Evolutionary conservation across 1,139 yeast species (phyloP).

Genomic region (Kazachstania sp.): DNA sequence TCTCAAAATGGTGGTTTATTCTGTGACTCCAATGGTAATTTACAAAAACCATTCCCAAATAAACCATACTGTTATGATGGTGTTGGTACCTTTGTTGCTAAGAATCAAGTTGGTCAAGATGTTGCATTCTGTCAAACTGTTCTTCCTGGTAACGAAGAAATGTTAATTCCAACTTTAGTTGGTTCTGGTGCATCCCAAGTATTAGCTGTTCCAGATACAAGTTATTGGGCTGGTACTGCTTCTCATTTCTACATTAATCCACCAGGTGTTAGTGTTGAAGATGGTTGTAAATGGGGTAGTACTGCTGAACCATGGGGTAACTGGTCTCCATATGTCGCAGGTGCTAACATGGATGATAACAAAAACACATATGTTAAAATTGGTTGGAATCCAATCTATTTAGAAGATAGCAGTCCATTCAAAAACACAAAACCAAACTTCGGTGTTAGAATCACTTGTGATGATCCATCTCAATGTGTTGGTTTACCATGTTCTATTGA

Average conservation of each 20-base stretch:
- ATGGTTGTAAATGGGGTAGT: slow-evolving; percentile 83
- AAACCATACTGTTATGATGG: slow-evolving; percentile 68
- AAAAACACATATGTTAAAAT: slow-evolving; percentile 72
- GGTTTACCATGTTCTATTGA: slow-evolving; percentile 41
- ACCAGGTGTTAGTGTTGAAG: slow-evolving; percentile 70
- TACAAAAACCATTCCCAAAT: slow-evolving; percentile 53
- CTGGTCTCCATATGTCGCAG: slow-evolving; percentile 92
- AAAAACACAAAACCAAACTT: slow-evolving; percentile 48
- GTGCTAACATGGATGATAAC: slow-evolving; percentile 63
- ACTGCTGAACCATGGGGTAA: slow-evolving; percentile 62
- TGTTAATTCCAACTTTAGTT: slow-evolving; percentile 77
- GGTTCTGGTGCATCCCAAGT: slow-evolving; percentile 36
- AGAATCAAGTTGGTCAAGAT: slow-evolving; percentile 39
- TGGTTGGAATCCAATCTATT: slow-evolving; percentile 85
- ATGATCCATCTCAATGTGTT: slow-evolving; percentile 53
- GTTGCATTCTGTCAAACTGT: slow-evolving; percentile 91
- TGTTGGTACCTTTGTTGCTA: slow-evolving; percentile 61
- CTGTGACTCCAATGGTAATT: slow-evolving; percentile 62
- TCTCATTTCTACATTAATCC: slow-evolving; percentile 82
- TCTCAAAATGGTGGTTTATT: slow-evolving; percentile 75
- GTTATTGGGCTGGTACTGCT: slow-evolving; percentile 66
- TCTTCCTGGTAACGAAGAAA: slow-evolving; percentile 86
- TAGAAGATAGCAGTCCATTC: slow-evolving; percentile 44
- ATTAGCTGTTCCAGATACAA: slow-evolving; percentile 78
- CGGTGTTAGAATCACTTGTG: slow-evolving; percentile 70